Evolutionary conservation across 2,329 filamentous ascomycete species (phyloP).

Genomic region (Cladosporium oxysporum): DNA sequence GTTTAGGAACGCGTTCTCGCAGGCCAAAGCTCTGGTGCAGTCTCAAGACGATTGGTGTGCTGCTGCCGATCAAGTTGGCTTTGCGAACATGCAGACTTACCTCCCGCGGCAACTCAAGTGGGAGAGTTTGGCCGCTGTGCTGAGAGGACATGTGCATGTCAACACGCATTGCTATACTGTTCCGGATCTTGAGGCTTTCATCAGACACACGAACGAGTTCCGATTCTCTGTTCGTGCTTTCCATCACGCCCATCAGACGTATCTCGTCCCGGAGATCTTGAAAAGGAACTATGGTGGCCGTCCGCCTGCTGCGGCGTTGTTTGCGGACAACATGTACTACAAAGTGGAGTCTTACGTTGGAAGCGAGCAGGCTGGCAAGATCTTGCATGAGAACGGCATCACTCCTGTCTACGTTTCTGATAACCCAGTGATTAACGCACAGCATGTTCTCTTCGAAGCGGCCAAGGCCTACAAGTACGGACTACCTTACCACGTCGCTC

Average conservation of each 20-base stretch:
- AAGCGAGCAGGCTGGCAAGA: constrained; percentile 66
- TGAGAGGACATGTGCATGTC: constrained; percentile 67
- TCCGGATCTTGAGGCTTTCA: constrained; percentile 67
- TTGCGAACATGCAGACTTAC: constrained; percentile 57
- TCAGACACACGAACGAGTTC: constrained; percentile 72
- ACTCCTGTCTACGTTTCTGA: constrained; percentile 70
- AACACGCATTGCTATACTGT: constrained; percentile 74
- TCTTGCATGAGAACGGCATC: constrained; percentile 64
- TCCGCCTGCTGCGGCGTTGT: constrained; percentile 59
- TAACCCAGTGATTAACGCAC: constrained; percentile 69
- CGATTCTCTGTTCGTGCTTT: constrained; percentile 66
- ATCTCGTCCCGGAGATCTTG: constrained; percentile 62
- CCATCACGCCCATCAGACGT: constrained; percentile 70
- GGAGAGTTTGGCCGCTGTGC: constrained; percentile 63
- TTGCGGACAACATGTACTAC: constrained; percentile 73
- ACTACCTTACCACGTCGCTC: constrained; percentile 44
- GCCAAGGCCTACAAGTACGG: constrained; percentile 47
- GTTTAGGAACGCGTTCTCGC: constrained; percentile 68
- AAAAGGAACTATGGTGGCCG: constrained; percentile 43
- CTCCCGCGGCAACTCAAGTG: constrained; percentile 64
- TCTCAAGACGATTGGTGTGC: constrained; percentile 70
- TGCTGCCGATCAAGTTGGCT: constrained; percentile 54
- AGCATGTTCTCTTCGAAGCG: constrained; percentile 66
- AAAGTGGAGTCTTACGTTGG: constrained; percentile 67
- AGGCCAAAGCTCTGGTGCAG: constrained; percentile 58